Percentiles rank a stretch among this genome's conserved stretches.
phyloP scores from a whole-genome alignment of 2,329 filamentous ascomycete genomes.

The Thermomyces lanuginosus region DNA sequence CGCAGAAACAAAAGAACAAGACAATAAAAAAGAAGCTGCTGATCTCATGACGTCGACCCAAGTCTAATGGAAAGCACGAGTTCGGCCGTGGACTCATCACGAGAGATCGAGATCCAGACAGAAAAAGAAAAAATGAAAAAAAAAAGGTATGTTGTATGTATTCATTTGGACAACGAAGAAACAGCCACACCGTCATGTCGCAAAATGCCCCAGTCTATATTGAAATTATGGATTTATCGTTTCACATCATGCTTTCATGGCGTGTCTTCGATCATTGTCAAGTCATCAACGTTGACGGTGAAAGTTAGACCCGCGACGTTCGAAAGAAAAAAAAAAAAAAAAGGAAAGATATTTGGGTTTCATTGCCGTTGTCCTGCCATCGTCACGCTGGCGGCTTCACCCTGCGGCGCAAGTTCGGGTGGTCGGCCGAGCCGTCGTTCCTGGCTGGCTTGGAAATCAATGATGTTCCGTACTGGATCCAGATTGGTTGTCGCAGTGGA shows the following conservation, averaged over 20 bases:
- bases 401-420: constrained; percentile 3
- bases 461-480: constrained; percentile 6
- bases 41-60: constrained; percentile 3
- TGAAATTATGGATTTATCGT: neutral
- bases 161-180: neutral
- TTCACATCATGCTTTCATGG: neutral
- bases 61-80: constrained; percentile 1
- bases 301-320: neutral
- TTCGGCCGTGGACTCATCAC: neutral
- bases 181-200: neutral
- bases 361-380: constrained; percentile 2
- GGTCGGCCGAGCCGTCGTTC: constrained; percentile 5
- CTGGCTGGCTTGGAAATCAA: constrained; percentile 5
- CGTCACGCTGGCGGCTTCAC: constrained; percentile 2
- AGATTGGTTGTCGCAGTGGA: constrained; percentile 2
- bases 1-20: constrained; percentile 1
- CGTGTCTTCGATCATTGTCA: neutral
- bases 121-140: constrained; percentile 1
- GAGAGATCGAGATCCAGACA: neutral
- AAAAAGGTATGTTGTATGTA: constrained; percentile 4
- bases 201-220: too few relatives aligned
- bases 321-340: neutral
- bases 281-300: neutral
- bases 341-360: constrained; percentile 3
- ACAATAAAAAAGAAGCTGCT: constrained; percentile 3